A percentile compares a stretch with the other conserved stretches of the same genome.
These are phyloP conservation scores for Herpetomonas tarakana DNA, from an alignment of 208 protist genomes.

Conservation along the genomic window DNA sequence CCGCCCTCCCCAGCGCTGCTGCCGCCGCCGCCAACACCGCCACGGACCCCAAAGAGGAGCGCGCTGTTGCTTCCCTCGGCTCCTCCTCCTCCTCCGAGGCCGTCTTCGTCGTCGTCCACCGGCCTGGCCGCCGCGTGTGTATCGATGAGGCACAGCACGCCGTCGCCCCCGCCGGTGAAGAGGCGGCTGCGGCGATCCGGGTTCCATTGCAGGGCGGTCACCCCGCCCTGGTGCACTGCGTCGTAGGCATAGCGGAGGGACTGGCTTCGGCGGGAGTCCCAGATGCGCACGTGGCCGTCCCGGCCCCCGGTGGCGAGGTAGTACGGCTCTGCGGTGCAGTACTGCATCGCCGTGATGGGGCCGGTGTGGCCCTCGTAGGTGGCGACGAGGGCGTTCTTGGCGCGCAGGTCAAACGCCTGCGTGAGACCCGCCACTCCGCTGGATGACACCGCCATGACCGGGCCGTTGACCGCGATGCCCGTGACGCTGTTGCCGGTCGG, in stretches of 20 bases:
- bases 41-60: not conserved
- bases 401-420: slow-evolving; percentile 71
- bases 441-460: slow-evolving; percentile 58
- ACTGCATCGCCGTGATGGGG: slow-evolving; percentile 47
- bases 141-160: slow-evolving; percentile 69
- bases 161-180: slow-evolving; percentile 71
- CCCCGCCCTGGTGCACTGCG: slow-evolving; percentile 49
- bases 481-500: slow-evolving; percentile 31
- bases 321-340: slow-evolving; percentile 73
- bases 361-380: slow-evolving; percentile 57
- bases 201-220: slow-evolving; percentile 65
- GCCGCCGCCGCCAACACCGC: slow-evolving; percentile 6
- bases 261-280: slow-evolving; percentile 58
- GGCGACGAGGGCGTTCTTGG: slow-evolving; percentile 61
- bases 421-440: slow-evolving; percentile 33
- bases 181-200: slow-evolving; percentile 66
- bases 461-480: slow-evolving; percentile 63
- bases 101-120: slow-evolving; percentile 16
- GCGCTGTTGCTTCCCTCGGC: too few species aligned
- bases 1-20: not conserved
- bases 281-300: slow-evolving; percentile 66
- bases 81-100: too few species aligned
- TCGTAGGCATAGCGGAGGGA: slow-evolving; percentile 66
- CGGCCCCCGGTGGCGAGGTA: slow-evolving; percentile 72
- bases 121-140: slow-evolving; percentile 41